Conservation (phyloP, 441 rosid species). For the Bruguiera hainesii region DNA sequence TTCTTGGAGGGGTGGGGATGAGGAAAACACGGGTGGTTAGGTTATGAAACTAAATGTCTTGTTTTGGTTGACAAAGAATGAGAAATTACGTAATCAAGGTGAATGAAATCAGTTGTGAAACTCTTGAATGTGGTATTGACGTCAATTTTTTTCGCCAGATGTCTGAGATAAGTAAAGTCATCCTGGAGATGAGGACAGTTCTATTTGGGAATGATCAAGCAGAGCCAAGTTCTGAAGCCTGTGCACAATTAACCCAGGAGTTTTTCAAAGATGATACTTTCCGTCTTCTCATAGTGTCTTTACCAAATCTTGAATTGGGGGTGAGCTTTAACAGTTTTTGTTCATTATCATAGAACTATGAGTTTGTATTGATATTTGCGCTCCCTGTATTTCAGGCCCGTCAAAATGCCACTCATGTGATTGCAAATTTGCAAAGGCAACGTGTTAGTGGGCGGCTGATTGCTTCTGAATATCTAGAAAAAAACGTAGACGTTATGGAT, state of each 20-base stretch:
- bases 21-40: too few species aligned
- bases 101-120: background rate
- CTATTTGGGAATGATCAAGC: constrained; percentile 78
- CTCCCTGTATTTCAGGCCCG: constrained; percentile 52
- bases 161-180: constrained; percentile 56
- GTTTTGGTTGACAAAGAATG: too few species aligned
- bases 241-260: constrained; percentile 78
- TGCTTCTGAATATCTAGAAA: constrained; percentile 77
- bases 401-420: constrained; percentile 87
- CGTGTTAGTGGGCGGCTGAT: constrained; percentile 67
- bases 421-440: constrained; percentile 88
- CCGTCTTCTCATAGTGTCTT: constrained; percentile 61
- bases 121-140: background rate
- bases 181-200: constrained; percentile 69
- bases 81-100: too few species aligned
- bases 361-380: background rate
- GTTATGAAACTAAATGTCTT: too few species aligned
- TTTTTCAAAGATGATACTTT: constrained; percentile 69
- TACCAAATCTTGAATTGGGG: constrained; percentile 80
- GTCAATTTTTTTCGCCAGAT: constrained; percentile 34
- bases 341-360: background rate
- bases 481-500: constrained; percentile 72
- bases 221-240: constrained; percentile 85
- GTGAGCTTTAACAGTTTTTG: constrained; percentile 27
- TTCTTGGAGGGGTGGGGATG: too few species aligned